phyloP scores from a whole-genome alignment of 139 green algal genomes.

The Picochlorum sp. region DNA sequence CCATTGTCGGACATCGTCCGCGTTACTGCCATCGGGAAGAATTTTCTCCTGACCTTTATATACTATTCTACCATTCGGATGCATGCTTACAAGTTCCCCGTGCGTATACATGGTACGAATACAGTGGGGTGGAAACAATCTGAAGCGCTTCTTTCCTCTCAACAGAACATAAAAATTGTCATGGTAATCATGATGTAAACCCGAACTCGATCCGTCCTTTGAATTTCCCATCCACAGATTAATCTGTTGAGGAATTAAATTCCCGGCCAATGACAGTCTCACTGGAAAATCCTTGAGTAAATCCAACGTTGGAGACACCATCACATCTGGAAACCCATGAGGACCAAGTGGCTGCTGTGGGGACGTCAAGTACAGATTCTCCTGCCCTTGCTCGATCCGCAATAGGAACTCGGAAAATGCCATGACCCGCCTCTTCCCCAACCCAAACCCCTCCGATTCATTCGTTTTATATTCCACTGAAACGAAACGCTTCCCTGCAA shows the following conservation, averaged over 20 bases:
- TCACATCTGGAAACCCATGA: slow-evolving; percentile 54
- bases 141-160: slow-evolving; percentile 70
- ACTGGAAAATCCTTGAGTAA: slow-evolving; percentile 47
- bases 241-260: slow-evolving; percentile 59
- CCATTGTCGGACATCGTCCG: slow-evolving; percentile 42
- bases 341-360: slow-evolving; percentile 38
- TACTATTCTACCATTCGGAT: slow-evolving; percentile 78
- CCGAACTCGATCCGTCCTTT: slow-evolving; percentile 45
- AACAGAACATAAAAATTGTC: slow-evolving; percentile 88
- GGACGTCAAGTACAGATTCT: slow-evolving; percentile 61
- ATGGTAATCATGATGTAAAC: slow-evolving; percentile 86
- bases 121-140: slow-evolving; percentile 54
- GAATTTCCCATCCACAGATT: slow-evolving; percentile 45
- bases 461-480: slow-evolving; percentile 45
- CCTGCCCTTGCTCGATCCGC: slow-evolving; percentile 33
- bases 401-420: slow-evolving; percentile 45
- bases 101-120: slow-evolving; percentile 39
- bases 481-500: slow-evolving; percentile 27
- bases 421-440: slow-evolving; percentile 47
- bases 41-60: slow-evolving; percentile 63
- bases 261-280: slow-evolving; percentile 40
- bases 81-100: slow-evolving; percentile 35
- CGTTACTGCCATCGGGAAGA: slow-evolving; percentile 49
- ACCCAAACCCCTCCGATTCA: slow-evolving; percentile 38
- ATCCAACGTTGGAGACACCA: slow-evolving; percentile 37